A percentile compares a stretch with the other conserved stretches of the same genome.
Conservation (phyloP, 305 asterid genomes). For the Rubia tinctorum region DNA sequence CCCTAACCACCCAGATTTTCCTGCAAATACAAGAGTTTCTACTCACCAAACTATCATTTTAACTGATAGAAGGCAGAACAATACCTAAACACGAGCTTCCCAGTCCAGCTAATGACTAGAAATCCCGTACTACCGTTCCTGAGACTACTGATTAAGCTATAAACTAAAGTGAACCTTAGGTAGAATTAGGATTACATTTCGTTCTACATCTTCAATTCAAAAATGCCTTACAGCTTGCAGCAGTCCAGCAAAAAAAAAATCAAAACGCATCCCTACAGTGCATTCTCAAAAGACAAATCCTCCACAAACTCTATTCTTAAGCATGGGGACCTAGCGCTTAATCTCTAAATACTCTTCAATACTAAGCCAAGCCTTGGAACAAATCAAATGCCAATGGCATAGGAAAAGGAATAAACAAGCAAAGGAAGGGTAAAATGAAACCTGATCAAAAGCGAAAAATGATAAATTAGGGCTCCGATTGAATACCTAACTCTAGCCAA, state of each 20-base stretch:
- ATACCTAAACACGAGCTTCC: too few relatives aligned
- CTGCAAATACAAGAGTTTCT: too few relatives aligned
- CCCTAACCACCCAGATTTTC: neutral
- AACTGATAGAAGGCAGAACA: too few relatives aligned
- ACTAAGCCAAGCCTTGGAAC: neutral
- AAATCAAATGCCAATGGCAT: constrained; percentile 5
- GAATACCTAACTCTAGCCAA: neutral
- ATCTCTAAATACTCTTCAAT: neutral
- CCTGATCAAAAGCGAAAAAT: constrained; percentile 22
- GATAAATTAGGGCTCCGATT: constrained; percentile 29
- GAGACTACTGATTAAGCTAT: neutral
- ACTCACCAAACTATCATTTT: neutral
- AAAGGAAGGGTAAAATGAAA: constrained; percentile 8
- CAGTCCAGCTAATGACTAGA: neutral
- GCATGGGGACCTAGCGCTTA: neutral
- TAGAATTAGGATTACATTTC: neutral
- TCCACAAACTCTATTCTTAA: neutral
- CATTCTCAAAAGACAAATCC: neutral
- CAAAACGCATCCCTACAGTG: neutral
- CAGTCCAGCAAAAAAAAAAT: neutral
- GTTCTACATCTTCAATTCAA: neutral
- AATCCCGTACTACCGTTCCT: neutral
- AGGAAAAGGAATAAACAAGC: neutral
- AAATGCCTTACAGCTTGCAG: neutral
- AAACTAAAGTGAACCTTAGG: neutral